Base-by-base conservation (phyloP, 2,329 filamentous ascomycete genomes). In the Sporothrix mexicana region DNA sequence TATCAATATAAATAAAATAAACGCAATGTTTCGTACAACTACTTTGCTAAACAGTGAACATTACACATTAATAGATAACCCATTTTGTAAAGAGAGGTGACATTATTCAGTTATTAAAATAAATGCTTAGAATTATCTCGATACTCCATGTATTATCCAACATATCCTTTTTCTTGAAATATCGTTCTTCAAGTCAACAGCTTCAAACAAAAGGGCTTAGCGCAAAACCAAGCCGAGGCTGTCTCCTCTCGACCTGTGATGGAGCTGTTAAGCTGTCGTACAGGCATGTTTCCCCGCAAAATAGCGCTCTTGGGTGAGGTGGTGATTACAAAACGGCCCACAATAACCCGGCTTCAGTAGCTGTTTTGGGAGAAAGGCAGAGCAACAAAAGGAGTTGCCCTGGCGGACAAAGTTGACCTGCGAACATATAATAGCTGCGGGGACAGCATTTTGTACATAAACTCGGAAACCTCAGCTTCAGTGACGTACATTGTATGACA, bases 151-250 rank as follows among this genome's bases (percentile, higher is more conserved):
- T 25, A 2, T 25, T 55, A 20, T 55, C 3, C 7, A 36, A 36
- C 30, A 36, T 36, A 36, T 36, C 7, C 30, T 51, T 51, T 9
- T 17, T 59, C 25, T 9, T 5, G n/a, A 20, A 23, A 53, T 20
- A 15, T 5, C 30, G 15, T 61, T 8, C 8, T 36, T 25, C 41
- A 62, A n/a, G 30, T n/a, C n/a, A n/a, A n/a, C n/a, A n/a, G n/a
- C n/a, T n/a, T n/a, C n/a, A n/a, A n/a, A n/a, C n/a, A n/a, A 62
- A 43, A 64, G 23, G 51, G 51, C 13, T 20, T 45, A 45, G 36
- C 41, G 59, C 59, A 45, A 43, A 64, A 45, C 17, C 36, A 64
- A 45, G 59, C 59, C 59, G 59, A 64, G 59, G 59, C 59, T 59
- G 9, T n/a, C n/a, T 13, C 9, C 12, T 9, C 25, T n/a, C 36